Base-by-base conservation (phyloP, 371 early-diverging fungal species). In the Haplosporangium sp. region DNA sequence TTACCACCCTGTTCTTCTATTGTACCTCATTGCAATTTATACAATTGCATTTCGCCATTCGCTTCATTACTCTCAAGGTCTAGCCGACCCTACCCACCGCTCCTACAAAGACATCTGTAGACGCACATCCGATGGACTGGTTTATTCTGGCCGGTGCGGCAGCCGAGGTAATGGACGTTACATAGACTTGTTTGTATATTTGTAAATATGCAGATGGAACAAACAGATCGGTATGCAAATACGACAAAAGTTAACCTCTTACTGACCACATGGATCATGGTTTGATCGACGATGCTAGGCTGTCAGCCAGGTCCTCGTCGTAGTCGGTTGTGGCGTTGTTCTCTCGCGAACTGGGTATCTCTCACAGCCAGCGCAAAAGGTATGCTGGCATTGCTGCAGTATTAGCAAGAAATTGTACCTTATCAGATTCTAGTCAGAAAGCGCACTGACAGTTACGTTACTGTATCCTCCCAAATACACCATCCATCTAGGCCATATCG, bases 261-360 rank as follows among this genome's bases (percentile, higher is more conserved):
- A 29, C 29, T 4, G 29, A 29, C 29, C 29, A 29, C 29, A 29
- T 29, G 29, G 29, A 29, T 29, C 29, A 29, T 29, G 29, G 29
- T 29, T 29, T 29, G 29, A 29, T 29, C 4, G 29, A 29, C 4
- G 29, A 29, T 29, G 9, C 18, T 67, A 90, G 89, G 84, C 90
- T 56, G 86, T 88, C 60, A 64, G 85, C 40, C 90, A 90, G 77
- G 90, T 90, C 23, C 84, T 89, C 64, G 83, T 85, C 10, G 74
- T 89, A 18, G 86, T 87, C 1, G 77, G 82, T 18, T 82, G 84
- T 53, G 90, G 90, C 11, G 83, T 83, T 13, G 41, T 83, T 13
- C 79, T 90, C 18, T 80, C 87, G 18, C 81, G 73, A 40, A 61
- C 69, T 43, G 88, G 87, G 5, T 87, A 87, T 43, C 82, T 88